These are phyloP conservation scores for Ascochyta pisi DNA, from an alignment of 2,329 filamentous ascomycete species.

Conservation along the genomic window DNA sequence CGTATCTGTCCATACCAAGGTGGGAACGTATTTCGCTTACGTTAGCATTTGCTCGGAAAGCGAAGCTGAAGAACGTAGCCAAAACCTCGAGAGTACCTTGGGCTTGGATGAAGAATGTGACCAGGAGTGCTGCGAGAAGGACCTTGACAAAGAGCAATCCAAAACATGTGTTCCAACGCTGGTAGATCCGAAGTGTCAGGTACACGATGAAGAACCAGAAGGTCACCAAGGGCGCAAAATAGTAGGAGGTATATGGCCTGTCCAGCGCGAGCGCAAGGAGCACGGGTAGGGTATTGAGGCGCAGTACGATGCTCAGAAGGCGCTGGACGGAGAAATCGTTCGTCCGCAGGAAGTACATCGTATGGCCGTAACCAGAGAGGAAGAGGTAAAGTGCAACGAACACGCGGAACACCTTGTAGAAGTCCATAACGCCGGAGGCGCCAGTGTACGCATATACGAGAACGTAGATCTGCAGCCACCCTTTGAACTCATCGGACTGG, in stretches of 20 bases:
- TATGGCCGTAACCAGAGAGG: constrained; percentile 67
- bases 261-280: constrained; percentile 63
- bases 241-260: constrained; percentile 64
- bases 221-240: constrained; percentile 64
- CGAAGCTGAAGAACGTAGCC: constrained; percentile 48
- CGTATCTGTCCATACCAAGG: constrained; percentile 60
- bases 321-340: constrained; percentile 64
- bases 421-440: constrained; percentile 57
- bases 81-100: constrained; percentile 53
- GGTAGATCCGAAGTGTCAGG: constrained; percentile 56
- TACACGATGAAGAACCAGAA: constrained; percentile 70
- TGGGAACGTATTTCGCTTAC: constrained; percentile 59
- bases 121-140: constrained; percentile 53
- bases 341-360: constrained; percentile 63
- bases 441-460: constrained; percentile 67
- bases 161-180: constrained; percentile 53
- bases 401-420: constrained; percentile 63
- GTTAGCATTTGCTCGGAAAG: constrained; percentile 59
- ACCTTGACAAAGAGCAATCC: constrained; percentile 58
- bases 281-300: constrained; percentile 64
- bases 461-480: constrained; percentile 66
- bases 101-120: constrained; percentile 45
- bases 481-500: constrained; percentile 71
- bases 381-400: constrained; percentile 67
- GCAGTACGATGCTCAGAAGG: constrained; percentile 60